These are phyloP conservation scores for Aspergillus neotritici DNA, from an alignment of 2,329 filamentous ascomycete species.

Conservation along the genomic window DNA sequence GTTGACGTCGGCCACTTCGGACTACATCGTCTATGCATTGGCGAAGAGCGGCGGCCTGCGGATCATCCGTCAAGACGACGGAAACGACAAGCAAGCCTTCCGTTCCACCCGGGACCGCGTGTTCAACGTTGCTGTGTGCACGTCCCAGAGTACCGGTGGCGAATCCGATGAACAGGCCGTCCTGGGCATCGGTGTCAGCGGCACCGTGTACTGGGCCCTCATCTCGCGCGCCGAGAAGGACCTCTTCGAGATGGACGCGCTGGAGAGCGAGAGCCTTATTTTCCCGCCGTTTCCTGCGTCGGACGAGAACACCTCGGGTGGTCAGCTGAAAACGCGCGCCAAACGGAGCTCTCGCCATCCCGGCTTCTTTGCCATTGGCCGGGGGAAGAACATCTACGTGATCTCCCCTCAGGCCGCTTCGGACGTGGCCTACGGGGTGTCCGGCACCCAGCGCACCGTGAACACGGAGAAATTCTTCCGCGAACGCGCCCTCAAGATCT, in stretches of 20 bases:
- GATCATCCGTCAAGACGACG: constrained; percentile 90
- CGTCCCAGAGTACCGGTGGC: constrained; percentile 51
- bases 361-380: constrained; percentile 90
- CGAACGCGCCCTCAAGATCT: constrained; percentile 85
- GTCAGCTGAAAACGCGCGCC: constrained; percentile 90
- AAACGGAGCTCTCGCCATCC: constrained; percentile 83
- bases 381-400: constrained; percentile 93
- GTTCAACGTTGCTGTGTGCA: constrained; percentile 85
- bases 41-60: constrained; percentile 88
- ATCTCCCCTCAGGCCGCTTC: constrained; percentile 59
- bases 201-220: constrained; percentile 92
- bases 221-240: constrained; percentile 73
- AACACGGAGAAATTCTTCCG: constrained; percentile 83
- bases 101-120: constrained; percentile 87
- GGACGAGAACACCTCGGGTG: constrained; percentile 85
- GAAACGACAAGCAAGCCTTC: constrained; percentile 86
- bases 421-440: constrained; percentile 44
- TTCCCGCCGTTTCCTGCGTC: constrained; percentile 80
- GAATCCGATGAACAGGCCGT: constrained; percentile 68
- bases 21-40: constrained; percentile 91
- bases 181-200: constrained; percentile 88
- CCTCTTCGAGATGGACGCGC: constrained; percentile 67
- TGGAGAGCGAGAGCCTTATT: constrained; percentile 80
- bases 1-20: constrained; percentile 79
- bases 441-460: constrained; percentile 54